Evolutionary conservation across 1,284 basidiomycete species (phyloP), one percentile per base, ranked within the genome.

Genomic region (Fomitopsis palustris): DNA sequence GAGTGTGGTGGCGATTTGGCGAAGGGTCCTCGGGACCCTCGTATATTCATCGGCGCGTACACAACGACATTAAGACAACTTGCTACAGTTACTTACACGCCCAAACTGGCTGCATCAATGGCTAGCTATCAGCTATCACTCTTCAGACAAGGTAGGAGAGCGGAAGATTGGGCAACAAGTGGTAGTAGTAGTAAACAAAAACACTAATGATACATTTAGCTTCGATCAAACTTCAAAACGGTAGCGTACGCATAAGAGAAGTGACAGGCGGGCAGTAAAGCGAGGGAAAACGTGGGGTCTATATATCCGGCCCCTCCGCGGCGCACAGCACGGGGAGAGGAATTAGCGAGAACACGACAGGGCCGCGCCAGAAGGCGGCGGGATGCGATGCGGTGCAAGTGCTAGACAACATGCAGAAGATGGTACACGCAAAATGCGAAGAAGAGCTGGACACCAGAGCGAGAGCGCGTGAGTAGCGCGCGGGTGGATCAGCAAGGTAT

Each of bases 161-260:
- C n/a, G n/a, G n/a, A 31, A 27, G 35, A 14, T 33, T 12, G 16
- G 12, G 5, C 12, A 33, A 56, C n/a, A 23, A 19, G n/a, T n/a
- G n/a, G n/a, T n/a, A 49, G 14, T 12, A 51, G 21, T 27, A 41
- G 42, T 39, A 55, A 5, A 49, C 41, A 38, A 29, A 55, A 47
- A 29, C 41, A 54, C 62, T 64, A 64, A 38, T 64, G 60, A 64
- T 64, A 64, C 62, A 64, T 37, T 3, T 37, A 37, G 35, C 35
- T 43, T 21, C 41, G 19, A 21, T 25, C 14, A 37, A 23, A 23
- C 19, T 55, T 41, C 33, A 35, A 53, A 19, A 37, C 38, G 54
- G 38, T 58, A 61, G 42, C 23, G 45, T 52, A 47, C 33, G 37
- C 19, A 33, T 38, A 19, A 25, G 21, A 31, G 9, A 35, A 33